Percentiles rank a stretch among this genome's conserved stretches.
phyloP scores from a whole-genome alignment of 345 rosid species.

The Lenwebbia sp. region DNA sequence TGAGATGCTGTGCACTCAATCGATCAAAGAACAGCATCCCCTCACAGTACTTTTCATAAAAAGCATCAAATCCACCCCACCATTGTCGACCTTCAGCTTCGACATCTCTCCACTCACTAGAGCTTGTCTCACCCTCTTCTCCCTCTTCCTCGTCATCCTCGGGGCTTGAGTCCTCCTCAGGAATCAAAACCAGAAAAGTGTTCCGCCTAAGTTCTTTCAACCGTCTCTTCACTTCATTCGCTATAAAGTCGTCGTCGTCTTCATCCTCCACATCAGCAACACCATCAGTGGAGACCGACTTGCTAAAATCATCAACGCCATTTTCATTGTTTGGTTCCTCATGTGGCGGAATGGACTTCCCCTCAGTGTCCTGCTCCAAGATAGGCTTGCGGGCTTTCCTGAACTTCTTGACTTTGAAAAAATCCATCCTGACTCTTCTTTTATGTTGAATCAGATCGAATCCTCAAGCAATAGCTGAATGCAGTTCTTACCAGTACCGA shows the following conservation, averaged over 20 bases:
- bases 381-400: constrained; percentile 41
- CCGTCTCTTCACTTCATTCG: constrained; percentile 90
- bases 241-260: constrained; percentile 91
- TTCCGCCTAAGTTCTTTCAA: constrained; percentile 79
- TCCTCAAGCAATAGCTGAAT: neutral
- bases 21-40: constrained; percentile 82
- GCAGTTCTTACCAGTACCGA: neutral
- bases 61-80: constrained; percentile 96
- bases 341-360: constrained; percentile 20
- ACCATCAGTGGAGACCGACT: constrained; percentile 19
- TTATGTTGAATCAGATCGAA: neutral
- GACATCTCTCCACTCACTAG: constrained; percentile 76
- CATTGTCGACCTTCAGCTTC: constrained; percentile 84
- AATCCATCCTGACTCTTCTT: constrained; percentile 38
- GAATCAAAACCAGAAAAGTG: constrained; percentile 91
- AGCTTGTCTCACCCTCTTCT: constrained; percentile 49
- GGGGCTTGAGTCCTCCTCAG: constrained; percentile 73
- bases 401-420: constrained; percentile 60
- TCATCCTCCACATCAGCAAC: constrained; percentile 67
- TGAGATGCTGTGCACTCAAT: constrained; percentile 54
- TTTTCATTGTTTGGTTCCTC: constrained; percentile 36
- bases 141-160: constrained; percentile 61
- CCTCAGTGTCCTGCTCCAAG: constrained; percentile 40
- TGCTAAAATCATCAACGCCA: constrained; percentile 18
- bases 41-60: constrained; percentile 81